These are phyloP conservation scores for Trifolium pratense DNA, from an alignment of 306 rosid species.

Conservation along the genomic window DNA sequence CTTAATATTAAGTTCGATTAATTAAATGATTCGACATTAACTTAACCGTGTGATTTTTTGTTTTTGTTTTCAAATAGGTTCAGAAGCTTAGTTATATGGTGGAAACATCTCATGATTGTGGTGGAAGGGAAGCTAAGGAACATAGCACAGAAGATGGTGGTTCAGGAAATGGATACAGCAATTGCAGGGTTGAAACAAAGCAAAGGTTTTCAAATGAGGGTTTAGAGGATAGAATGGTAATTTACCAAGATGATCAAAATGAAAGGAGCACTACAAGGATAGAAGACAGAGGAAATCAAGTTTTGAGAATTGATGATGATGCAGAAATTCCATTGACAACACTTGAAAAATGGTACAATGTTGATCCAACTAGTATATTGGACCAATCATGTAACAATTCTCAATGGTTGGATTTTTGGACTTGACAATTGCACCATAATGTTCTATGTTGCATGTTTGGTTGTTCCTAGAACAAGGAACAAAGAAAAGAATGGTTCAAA, in stretches of 20 bases:
- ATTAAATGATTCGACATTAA: not conserved
- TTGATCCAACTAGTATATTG: constrained; percentile 53
- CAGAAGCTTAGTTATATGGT: constrained; percentile 58
- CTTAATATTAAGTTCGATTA: not conserved
- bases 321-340: constrained; percentile 52
- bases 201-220: constrained; percentile 42
- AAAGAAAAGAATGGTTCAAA: not conserved
- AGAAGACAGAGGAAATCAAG: constrained; percentile 49
- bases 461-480: constrained; percentile 40
- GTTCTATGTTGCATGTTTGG: constrained; percentile 32
- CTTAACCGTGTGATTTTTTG: constrained; percentile 31
- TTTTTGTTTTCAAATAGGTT: constrained; percentile 52
- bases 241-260: constrained; percentile 39
- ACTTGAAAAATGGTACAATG: constrained; percentile 65
- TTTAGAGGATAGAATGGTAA: constrained; percentile 14
- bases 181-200: constrained; percentile 45
- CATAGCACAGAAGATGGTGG: constrained; percentile 46
- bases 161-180: constrained; percentile 48
- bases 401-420: constrained; percentile 75
- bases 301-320: constrained; percentile 48
- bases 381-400: constrained; percentile 60
- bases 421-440: constrained; percentile 41
- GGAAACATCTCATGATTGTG: constrained; percentile 43
- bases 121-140: constrained; percentile 43
- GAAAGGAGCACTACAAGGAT: constrained; percentile 36